Evolutionary conservation across 148 eudicot species (phyloP).

Genomic region (Cornus controversa): DNA sequence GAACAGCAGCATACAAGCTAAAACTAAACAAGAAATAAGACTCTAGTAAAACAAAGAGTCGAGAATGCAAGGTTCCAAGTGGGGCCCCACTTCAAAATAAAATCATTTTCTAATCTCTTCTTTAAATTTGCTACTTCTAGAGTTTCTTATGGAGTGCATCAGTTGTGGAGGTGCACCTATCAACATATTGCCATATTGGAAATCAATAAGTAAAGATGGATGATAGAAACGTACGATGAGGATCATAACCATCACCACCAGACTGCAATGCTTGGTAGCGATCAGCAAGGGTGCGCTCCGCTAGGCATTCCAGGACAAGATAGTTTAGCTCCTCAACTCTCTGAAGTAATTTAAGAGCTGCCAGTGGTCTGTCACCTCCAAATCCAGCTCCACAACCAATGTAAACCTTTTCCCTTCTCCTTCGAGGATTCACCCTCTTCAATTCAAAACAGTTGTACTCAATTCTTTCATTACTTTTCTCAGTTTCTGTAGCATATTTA

Average conservation of each 20-base stretch:
- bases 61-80: not conserved
- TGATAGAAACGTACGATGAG: slow-evolving; percentile 65
- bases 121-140: too few species aligned
- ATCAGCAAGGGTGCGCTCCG: slow-evolving; percentile 95
- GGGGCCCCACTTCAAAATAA: too few species aligned
- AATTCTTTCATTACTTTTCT: not conserved
- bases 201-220: not conserved
- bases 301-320: slow-evolving; percentile 91
- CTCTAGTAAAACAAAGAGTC: not conserved
- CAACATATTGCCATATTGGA: not conserved
- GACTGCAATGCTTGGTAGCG: slow-evolving; percentile 58
- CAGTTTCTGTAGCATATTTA: too few species aligned
- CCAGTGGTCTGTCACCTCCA: slow-evolving; percentile 88
- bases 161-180: not conserved
- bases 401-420: slow-evolving; percentile 71
- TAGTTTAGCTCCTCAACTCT: slow-evolving; percentile 79
- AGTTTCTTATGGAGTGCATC: too few species aligned
- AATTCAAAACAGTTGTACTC: slow-evolving; percentile 9
- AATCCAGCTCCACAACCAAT: slow-evolving; percentile 99
- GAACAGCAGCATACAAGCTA: not conserved
- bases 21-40: not conserved
- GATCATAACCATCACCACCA: slow-evolving; percentile 87
- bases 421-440: slow-evolving; percentile 65
- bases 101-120: too few species aligned
- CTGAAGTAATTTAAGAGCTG: slow-evolving; percentile 87